Conservation (phyloP, 345 rosid genomes). For the Corchorus capsularis region DNA sequence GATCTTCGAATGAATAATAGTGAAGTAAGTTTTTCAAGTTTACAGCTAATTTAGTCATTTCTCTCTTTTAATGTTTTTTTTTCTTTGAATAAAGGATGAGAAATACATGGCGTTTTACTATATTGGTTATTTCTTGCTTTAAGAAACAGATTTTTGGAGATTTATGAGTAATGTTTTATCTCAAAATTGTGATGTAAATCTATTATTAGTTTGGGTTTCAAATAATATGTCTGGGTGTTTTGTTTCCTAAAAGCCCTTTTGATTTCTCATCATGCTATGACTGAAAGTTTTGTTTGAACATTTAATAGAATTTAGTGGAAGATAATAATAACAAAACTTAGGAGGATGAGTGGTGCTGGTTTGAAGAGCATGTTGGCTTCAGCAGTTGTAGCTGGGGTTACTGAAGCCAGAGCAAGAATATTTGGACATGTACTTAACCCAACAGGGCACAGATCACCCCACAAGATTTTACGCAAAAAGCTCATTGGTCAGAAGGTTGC, state of each 20-base stretch:
- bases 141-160: not conserved
- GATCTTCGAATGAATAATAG: no score
- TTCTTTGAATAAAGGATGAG: no score
- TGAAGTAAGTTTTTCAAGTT: no score
- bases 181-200: not conserved
- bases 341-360: constrained; percentile 44
- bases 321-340: not conserved
- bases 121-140: not conserved
- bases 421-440: constrained; percentile 85
- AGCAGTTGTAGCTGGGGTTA: constrained; percentile 57
- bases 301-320: not conserved
- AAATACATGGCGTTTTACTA: not conserved
- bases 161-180: not conserved
- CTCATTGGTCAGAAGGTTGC: constrained; percentile 84
- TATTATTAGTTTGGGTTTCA: not conserved
- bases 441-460: constrained; percentile 67
- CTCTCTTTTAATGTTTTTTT: no score
- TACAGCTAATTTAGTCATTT: no score
- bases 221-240: not conserved
- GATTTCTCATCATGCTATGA: not conserved
- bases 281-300: not conserved
- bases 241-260: not conserved
- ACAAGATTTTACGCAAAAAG: constrained; percentile 81
- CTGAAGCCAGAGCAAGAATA: constrained; percentile 75
- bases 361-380: constrained; percentile 54